phyloP scores from a whole-genome alignment of 2,329 filamentous ascomycete genomes.

The Microcyclospora tardicrescens region DNA sequence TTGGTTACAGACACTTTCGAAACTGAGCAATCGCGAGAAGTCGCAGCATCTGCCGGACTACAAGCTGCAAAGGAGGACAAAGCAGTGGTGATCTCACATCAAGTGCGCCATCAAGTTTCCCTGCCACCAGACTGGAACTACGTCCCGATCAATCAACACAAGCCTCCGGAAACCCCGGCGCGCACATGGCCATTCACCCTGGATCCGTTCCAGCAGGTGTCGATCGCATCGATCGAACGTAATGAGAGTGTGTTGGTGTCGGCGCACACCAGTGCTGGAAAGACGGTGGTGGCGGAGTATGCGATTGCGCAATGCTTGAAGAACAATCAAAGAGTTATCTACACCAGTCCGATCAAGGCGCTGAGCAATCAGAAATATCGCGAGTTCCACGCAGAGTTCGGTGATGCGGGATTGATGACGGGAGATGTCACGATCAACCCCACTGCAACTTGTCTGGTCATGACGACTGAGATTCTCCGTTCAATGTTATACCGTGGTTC shows the following conservation, averaged over 20 bases:
- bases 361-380: conserved; percentile 97
- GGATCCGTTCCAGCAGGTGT: conserved; percentile 93
- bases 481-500: conserved; percentile 98
- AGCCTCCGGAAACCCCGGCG: conserved; percentile 75
- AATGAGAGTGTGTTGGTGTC: conserved; percentile 95
- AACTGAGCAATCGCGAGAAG: conserved; percentile 84
- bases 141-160: conserved; percentile 87
- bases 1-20: conserved; percentile 89
- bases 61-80: conserved; percentile 50
- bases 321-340: conserved; percentile 96
- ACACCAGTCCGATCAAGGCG: conserved; percentile 98
- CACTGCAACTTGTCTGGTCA: conserved; percentile 91
- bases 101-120: conserved; percentile 96
- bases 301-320: conserved; percentile 95
- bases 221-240: conserved; percentile 86
- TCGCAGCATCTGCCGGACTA: conserved; percentile 63
- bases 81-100: conserved; percentile 78
- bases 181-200: conserved; percentile 78
- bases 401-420: conserved; percentile 95
- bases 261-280: conserved; percentile 92
- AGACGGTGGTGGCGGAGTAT: conserved; percentile 96
- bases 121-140: conserved; percentile 78
- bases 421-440: conserved; percentile 99
- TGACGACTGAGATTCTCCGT: conserved; percentile 98
- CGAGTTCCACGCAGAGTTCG: conserved; percentile 91